A percentile compares a stretch with the other conserved stretches of the same genome.
These are phyloP conservation scores for Colletotrichum tropicale DNA, from an alignment of 2,329 filamentous ascomycete genomes.

Conservation along the genomic window DNA sequence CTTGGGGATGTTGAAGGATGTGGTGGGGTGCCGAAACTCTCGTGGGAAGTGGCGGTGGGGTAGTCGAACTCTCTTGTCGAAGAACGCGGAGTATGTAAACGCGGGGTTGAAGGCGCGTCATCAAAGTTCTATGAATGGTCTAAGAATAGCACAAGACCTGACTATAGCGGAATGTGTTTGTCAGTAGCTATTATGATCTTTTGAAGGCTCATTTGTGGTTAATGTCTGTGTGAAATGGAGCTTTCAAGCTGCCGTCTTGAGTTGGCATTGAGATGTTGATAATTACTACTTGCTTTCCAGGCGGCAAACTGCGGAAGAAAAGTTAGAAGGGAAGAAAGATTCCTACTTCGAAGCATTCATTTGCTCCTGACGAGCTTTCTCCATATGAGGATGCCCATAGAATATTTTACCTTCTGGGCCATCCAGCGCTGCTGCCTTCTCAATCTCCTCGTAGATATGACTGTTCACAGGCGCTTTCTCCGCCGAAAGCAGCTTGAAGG, in stretches of 20 bases:
- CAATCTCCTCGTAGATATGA: neutral
- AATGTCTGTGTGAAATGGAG: neutral
- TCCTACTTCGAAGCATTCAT: neutral
- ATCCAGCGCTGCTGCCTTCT: neutral
- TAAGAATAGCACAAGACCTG: too few species aligned
- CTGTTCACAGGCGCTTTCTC: neutral
- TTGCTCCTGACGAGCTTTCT: neutral
- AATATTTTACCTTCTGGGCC: neutral
- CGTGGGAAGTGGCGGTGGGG: neutral
- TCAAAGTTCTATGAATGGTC: too few species aligned
- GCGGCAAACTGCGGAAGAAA: too few species aligned
- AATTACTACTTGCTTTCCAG: neutral
- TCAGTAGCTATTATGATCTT: too few species aligned
- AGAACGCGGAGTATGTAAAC: neutral
- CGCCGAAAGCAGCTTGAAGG: neutral
- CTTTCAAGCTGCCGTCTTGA: too few species aligned
- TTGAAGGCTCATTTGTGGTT: neutral
- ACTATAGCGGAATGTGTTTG: too few species aligned
- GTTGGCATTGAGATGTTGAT: neutral
- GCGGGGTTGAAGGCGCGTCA: neutral
- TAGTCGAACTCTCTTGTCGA: neutral
- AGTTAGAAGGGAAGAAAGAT: too few species aligned
- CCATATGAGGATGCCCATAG: neutral
- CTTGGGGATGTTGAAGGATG: neutral
- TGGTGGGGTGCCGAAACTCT: neutral